These are phyloP conservation scores for Xerocomus minutiporus DNA, from an alignment of 1,284 basidiomycete species.

Conservation along the genomic window DNA sequence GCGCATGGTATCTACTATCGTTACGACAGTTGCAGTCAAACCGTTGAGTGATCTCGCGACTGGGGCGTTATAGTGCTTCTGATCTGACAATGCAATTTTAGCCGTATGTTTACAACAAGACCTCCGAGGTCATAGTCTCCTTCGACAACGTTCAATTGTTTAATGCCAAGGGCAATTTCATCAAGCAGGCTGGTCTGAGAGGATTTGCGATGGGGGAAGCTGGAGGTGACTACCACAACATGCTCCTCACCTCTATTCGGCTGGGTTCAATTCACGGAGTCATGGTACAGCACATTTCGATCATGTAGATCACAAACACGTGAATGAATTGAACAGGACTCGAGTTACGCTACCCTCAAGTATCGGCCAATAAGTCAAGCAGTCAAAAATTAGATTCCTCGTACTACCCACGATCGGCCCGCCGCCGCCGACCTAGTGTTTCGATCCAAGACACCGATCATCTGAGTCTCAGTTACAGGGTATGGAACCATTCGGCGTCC, in stretches of 20 bases:
- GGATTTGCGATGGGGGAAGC: slow-evolving; percentile 56
- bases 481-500: background rate
- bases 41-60: slow-evolving; percentile 30
- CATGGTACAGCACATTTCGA: background rate
- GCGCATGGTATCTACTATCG: slow-evolving; percentile 37
- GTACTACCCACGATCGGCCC: too few relatives aligned
- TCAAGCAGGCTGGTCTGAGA: slow-evolving; percentile 40
- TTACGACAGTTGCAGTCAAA: slow-evolving; percentile 44
- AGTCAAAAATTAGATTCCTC: too few relatives aligned
- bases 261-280: slow-evolving; percentile 24
- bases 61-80: background rate
- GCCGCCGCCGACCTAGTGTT: background rate
- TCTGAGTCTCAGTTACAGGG: background rate
- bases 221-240: slow-evolving; percentile 50
- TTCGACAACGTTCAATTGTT: slow-evolving; percentile 44
- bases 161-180: slow-evolving; percentile 51
- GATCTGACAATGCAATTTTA: slow-evolving; percentile 11
- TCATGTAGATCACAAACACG: background rate
- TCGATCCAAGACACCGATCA: background rate
- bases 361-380: background rate
- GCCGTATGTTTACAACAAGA: slow-evolving; percentile 43
- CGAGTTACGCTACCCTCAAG: background rate
- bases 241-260: slow-evolving; percentile 22
- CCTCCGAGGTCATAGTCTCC: slow-evolving; percentile 32
- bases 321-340: background rate